Evolutionary conservation across 441 rosid genomes (phyloP).

Genomic region (Omphalea diandra): DNA sequence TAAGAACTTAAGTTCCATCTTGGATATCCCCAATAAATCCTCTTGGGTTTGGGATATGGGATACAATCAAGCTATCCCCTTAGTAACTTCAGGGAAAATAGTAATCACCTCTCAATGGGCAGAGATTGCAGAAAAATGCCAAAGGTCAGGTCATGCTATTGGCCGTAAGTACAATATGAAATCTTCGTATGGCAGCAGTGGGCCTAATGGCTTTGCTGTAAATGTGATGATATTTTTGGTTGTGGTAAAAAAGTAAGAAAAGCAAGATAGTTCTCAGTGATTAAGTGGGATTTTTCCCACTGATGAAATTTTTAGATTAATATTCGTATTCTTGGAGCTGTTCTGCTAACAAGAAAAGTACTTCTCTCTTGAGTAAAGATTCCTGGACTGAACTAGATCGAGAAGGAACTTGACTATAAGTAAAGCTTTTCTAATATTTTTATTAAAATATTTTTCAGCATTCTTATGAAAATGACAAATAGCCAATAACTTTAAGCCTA

Average conservation of each 20-base stretch:
- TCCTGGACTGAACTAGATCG: background rate
- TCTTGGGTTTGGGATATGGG: background rate
- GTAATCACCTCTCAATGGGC: background rate
- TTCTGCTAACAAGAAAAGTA: background rate
- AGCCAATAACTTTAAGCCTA: background rate
- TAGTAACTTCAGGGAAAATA: background rate
- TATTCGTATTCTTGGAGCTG: background rate
- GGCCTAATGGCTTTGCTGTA: too few relatives aligned
- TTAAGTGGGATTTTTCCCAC: background rate
- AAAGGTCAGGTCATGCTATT: background rate
- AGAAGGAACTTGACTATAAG: background rate
- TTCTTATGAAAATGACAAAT: background rate
- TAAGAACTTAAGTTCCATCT: too few relatives aligned
- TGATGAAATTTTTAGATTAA: background rate
- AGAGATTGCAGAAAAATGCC: background rate
- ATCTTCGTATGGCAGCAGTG: background rate
- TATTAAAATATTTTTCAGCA: background rate
- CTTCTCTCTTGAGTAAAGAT: background rate
- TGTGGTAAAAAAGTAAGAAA: background rate
- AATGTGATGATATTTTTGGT: too few relatives aligned
- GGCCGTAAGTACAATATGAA: background rate
- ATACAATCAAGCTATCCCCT: background rate
- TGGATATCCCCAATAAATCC: background rate
- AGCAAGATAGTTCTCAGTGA: background rate
- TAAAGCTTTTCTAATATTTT: background rate